phyloP scores from a whole-genome alignment of 2,329 filamentous ascomycete species.

The Cucurbitaria berberidis region DNA sequence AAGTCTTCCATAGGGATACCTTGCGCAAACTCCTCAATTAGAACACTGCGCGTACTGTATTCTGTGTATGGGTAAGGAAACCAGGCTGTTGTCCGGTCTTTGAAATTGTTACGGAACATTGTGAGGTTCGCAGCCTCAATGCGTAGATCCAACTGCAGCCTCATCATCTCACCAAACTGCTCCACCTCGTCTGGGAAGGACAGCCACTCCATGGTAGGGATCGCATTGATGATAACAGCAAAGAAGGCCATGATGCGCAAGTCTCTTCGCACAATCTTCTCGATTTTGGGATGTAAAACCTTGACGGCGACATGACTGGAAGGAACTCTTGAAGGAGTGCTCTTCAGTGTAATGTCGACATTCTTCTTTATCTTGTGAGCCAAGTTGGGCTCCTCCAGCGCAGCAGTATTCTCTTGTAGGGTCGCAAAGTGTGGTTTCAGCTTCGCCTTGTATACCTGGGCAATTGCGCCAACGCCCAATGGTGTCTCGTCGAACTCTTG shows the following conservation, averaged over 20 bases:
- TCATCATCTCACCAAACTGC: conserved; percentile 99
- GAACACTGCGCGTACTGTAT: conserved; percentile 88
- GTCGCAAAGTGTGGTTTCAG: conserved; percentile 78
- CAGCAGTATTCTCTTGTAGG: conserved; percentile 63
- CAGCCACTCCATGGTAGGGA: conserved; percentile 96
- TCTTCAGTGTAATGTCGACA: conserved; percentile 86
- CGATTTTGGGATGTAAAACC: conserved; percentile 89
- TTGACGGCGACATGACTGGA: conserved; percentile 95
- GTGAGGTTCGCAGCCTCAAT: conserved; percentile 92
- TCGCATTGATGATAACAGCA: conserved; percentile 78
- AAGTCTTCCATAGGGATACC: conserved; percentile 92
- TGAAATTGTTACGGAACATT: conserved; percentile 89
- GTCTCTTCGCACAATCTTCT: conserved; percentile 87
- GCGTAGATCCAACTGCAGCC: conserved; percentile 89
- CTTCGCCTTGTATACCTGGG: conserved; percentile 96
- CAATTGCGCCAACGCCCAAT: conserved; percentile 92
- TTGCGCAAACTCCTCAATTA: conserved; percentile 95
- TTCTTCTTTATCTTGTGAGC: conserved; percentile 76
- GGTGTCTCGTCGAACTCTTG: conserved; percentile 92
- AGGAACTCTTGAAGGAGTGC: conserved; percentile 80
- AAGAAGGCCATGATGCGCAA: conserved; percentile 94
- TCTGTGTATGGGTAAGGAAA: conserved; percentile 94
- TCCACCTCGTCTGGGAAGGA: conserved; percentile 92
- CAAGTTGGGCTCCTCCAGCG: conserved; percentile 61
- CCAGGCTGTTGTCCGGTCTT: conserved; percentile 87